A percentile compares a stretch with the other conserved stretches of the same genome.
These are phyloP conservation scores for Fraxinus paxiana DNA, from an alignment of 305 asterid species.

Conservation along the genomic window DNA sequence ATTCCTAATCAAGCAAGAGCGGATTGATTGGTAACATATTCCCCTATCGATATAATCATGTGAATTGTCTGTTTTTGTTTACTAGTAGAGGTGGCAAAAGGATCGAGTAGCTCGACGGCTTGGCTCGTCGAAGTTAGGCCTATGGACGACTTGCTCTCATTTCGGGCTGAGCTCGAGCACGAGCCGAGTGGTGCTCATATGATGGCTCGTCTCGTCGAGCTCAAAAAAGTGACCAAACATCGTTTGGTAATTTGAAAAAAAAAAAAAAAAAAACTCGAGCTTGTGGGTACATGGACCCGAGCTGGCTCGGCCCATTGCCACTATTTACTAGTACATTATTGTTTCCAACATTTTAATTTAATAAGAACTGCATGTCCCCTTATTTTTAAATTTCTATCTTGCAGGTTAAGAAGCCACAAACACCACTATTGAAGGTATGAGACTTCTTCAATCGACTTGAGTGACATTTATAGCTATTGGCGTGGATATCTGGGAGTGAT, in stretches of 20 bases:
- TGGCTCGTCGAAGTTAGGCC: no score
- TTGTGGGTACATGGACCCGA: no score
- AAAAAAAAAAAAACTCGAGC: no score
- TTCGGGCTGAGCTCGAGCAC: no score
- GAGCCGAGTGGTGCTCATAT: no score
- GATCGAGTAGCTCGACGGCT: no score
- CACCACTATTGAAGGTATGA: conserved; percentile 45
- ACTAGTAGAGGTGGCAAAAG: neutral
- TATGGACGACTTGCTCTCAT: no score
- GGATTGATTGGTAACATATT: neutral
- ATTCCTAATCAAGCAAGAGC: neutral
- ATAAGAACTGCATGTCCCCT: neutral
- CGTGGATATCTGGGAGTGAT: neutral
- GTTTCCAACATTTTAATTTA: neutral
- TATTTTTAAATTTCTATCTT: conserved; percentile 2
- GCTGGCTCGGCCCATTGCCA: no score
- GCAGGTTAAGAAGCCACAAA: conserved; percentile 46
- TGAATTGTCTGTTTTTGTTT: neutral
- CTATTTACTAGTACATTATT: neutral
- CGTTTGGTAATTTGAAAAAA: no score
- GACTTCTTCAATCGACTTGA: neutral
- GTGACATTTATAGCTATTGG: neutral
- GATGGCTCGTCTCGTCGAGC: no score
- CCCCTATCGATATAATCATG: neutral
- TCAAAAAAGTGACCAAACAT: no score